A percentile compares a stretch with the other conserved stretches of the same genome.
phyloP scores from a whole-genome alignment of 1,284 basidiomycete species.

The Schizopora paradoxa region DNA sequence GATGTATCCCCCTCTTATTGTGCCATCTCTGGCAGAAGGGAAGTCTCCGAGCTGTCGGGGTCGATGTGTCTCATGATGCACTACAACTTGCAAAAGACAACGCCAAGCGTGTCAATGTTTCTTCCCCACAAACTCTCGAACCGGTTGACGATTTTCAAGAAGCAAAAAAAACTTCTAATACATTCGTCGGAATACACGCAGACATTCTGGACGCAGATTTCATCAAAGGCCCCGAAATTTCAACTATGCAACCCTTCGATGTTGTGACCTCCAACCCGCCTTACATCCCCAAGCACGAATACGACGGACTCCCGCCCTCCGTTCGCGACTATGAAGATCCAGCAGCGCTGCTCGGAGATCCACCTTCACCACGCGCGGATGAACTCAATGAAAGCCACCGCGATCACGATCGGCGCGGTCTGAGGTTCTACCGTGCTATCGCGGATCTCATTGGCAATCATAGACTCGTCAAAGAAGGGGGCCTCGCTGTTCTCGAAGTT shows the following conservation, averaged over 20 bases:
- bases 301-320: slow-evolving; percentile 53
- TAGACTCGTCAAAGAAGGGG: slow-evolving; percentile 41
- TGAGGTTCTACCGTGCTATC: slow-evolving; percentile 76
- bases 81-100: slow-evolving; percentile 72
- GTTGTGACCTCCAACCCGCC: slow-evolving; percentile 91
- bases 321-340: slow-evolving; percentile 79
- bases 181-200: slow-evolving; percentile 42
- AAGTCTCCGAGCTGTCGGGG: slow-evolving; percentile 49
- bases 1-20: slow-evolving; percentile 81
- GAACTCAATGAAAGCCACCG: no score
- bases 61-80: slow-evolving; percentile 71
- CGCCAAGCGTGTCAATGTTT: slow-evolving; percentile 34
- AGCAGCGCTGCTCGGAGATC: slow-evolving; percentile 75
- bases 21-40: slow-evolving; percentile 54
- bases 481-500: slow-evolving; percentile 73
- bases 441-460: slow-evolving; percentile 47
- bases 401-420: slow-evolving; percentile 41
- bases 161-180: slow-evolving; percentile 28
- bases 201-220: slow-evolving; percentile 42
- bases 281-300: slow-evolving; percentile 74
- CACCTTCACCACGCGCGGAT: no score
- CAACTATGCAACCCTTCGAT: slow-evolving; percentile 50
- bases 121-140: slow-evolving; percentile 15
- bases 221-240: slow-evolving; percentile 28
- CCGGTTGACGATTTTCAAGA: not conserved